Conservation (phyloP, 1,284 basidiomycete genomes). For the Cutaneotrichosporon sp. region DNA sequence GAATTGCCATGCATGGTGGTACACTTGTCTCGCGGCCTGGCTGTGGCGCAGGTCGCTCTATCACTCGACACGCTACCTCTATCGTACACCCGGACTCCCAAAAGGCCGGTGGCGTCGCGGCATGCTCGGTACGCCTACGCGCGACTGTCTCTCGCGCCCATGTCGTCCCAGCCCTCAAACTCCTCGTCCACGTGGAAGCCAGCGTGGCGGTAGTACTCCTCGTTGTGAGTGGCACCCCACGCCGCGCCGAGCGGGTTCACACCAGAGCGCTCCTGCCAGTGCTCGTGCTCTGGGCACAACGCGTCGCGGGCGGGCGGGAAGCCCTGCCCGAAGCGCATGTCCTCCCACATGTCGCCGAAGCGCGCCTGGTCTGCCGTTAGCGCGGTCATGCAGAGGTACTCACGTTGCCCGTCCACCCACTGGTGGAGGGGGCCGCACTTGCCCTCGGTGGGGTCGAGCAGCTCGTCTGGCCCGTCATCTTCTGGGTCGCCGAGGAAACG, state of each 20-base stretch:
- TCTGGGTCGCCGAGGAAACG: conserved; percentile 62
- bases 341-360: conserved; percentile 35
- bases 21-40: not conserved
- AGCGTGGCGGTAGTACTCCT: conserved; percentile 23
- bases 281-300: conserved; percentile 51
- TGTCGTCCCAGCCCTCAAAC: conserved; percentile 20
- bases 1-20: no score
- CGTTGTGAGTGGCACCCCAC: conserved; percentile 20
- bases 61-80: no score
- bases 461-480: conserved; percentile 30
- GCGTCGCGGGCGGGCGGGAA: conserved; percentile 27
- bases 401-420: conserved; percentile 38
- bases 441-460: conserved; percentile 33
- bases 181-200: conserved; percentile 21
- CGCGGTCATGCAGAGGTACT: conserved; percentile 18
- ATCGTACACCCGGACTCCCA: not conserved
- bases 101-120: not conserved
- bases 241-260: conserved; percentile 38
- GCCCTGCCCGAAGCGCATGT: conserved; percentile 49
- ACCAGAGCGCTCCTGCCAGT: conserved; percentile 43
- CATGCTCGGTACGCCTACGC: not conserved
- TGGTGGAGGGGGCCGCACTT: conserved; percentile 46
- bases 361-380: conserved; percentile 35
- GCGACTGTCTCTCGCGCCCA: conserved; percentile 1
- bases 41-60: not conserved